phyloP scores from a whole-genome alignment of 352 stramenopile species.

The Halophytophthora batemanensis region DNA sequence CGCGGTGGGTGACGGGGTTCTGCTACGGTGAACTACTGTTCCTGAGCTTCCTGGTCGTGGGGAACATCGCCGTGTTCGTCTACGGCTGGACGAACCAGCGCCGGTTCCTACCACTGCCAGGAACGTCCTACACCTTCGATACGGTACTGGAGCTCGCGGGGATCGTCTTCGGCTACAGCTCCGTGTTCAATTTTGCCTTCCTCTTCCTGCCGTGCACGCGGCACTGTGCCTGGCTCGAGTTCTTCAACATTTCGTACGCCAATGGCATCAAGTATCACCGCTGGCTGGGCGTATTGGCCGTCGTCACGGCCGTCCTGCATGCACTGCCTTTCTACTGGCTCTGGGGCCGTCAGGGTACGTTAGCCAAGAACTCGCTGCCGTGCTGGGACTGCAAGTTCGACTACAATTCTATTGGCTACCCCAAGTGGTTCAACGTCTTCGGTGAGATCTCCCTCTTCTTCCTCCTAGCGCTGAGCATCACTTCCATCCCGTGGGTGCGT shows the following conservation, averaged over 20 bases:
- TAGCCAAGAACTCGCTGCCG: constrained; percentile 32
- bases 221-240: constrained; percentile 66
- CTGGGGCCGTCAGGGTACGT: constrained; percentile 30
- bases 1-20: constrained; percentile 21
- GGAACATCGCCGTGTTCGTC: constrained; percentile 58
- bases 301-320: constrained; percentile 38
- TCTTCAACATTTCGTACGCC: constrained; percentile 56
- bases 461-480: constrained; percentile 33
- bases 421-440: constrained; percentile 62
- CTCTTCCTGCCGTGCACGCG: constrained; percentile 55
- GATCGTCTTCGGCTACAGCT: constrained; percentile 49
- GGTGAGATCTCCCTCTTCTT: constrained; percentile 51
- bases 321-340: constrained; percentile 46
- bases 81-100: constrained; percentile 44
- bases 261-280: constrained; percentile 66
- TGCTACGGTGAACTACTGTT: constrained; percentile 72
- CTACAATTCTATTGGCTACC: constrained; percentile 32
- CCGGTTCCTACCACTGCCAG: constrained; percentile 19
- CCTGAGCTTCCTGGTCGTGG: constrained; percentile 32
- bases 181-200: constrained; percentile 64
- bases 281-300: constrained; percentile 44
- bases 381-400: constrained; percentile 56
- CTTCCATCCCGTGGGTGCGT: constrained; percentile 50
- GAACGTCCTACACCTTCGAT: constrained; percentile 41
- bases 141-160: constrained; percentile 39